These are phyloP conservation scores for Phialophora macrospora DNA, from an alignment of 2,329 filamentous ascomycete genomes.

Conservation along the genomic window DNA sequence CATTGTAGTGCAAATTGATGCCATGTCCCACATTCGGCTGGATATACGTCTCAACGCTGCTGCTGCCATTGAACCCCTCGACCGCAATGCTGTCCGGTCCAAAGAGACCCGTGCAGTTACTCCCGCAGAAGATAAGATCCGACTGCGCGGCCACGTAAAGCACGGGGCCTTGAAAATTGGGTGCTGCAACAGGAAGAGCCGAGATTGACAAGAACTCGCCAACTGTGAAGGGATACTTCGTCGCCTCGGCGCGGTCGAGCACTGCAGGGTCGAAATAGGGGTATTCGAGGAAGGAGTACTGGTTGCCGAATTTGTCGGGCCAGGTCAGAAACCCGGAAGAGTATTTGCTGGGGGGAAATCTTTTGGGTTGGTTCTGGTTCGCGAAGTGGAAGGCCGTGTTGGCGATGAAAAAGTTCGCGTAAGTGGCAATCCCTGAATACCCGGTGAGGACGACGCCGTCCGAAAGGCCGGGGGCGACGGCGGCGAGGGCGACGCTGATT, in stretches of 20 bases:
- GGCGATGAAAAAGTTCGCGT: slow-evolving; percentile 45
- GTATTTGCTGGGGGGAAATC: slow-evolving; percentile 53
- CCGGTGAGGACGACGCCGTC: slow-evolving; percentile 50
- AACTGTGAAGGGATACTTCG: slow-evolving; percentile 40
- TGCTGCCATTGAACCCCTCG: slow-evolving; percentile 33
- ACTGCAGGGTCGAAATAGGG: slow-evolving; percentile 62
- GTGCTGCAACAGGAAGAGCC: slow-evolving; percentile 23
- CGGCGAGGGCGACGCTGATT: slow-evolving; percentile 44
- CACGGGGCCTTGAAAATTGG: slow-evolving; percentile 38
- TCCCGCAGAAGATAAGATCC: slow-evolving; percentile 40
- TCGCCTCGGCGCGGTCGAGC: slow-evolving; percentile 49
- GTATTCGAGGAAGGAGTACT: slow-evolving; percentile 54
- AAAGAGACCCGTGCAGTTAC: slow-evolving; percentile 40
- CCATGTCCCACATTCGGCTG: slow-evolving; percentile 41
- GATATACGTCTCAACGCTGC: slow-evolving; percentile 39
- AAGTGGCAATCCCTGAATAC: slow-evolving; percentile 54
- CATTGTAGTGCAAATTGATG: slow-evolving; percentile 42
- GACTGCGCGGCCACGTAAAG: slow-evolving; percentile 39
- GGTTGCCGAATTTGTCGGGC: slow-evolving; percentile 57
- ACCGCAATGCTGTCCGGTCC: slow-evolving; percentile 34
- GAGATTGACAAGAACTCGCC: slow-evolving; percentile 40
- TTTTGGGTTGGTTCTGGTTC: slow-evolving; percentile 29
- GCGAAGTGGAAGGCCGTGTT: slow-evolving; percentile 43
- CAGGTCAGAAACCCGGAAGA: slow-evolving; percentile 54
- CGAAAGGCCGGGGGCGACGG: slow-evolving; percentile 43